These are phyloP conservation scores for Endoconidiophora laricicola DNA, from an alignment of 2,329 filamentous ascomycete species.

Conservation along the genomic window DNA sequence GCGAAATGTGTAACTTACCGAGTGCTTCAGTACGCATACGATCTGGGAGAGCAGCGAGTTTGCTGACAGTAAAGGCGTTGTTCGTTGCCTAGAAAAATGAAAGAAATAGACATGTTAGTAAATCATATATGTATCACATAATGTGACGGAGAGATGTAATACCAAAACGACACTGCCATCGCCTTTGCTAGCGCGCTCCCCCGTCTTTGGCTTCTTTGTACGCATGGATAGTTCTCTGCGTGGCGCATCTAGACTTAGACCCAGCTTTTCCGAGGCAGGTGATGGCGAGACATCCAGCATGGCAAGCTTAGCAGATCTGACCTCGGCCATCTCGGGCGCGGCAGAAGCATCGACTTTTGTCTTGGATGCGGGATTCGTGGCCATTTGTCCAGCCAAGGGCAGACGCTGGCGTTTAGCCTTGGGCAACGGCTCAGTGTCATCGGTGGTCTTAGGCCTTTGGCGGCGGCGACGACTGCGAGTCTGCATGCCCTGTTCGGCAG, in stretches of 20 bases:
- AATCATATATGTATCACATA: background rate
- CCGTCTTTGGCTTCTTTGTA: conserved; percentile 45
- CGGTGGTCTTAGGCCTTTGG: conserved; percentile 40
- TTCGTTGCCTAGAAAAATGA: conserved; percentile 52
- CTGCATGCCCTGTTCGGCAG: conserved; percentile 25
- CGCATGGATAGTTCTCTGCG: conserved; percentile 40
- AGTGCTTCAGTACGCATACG: conserved; percentile 49
- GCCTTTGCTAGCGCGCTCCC: conserved; percentile 46
- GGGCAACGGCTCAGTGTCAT: conserved; percentile 37
- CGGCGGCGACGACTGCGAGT: conserved; percentile 40
- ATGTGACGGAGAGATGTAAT: conserved; percentile 18
- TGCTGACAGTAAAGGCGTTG: conserved; percentile 69
- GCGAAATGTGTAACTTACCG: conserved; percentile 33
- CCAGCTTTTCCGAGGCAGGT: conserved; percentile 22
- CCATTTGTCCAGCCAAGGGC: conserved; percentile 40
- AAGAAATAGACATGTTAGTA: background rate
- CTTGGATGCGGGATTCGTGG: conserved; percentile 22
- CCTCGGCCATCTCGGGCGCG: conserved; percentile 37
- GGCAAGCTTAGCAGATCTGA: conserved; percentile 35
- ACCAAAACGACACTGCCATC: conserved; percentile 53
- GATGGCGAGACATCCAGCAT: conserved; percentile 20
- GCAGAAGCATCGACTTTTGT: conserved; percentile 22
- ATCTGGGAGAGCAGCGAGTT: conserved; percentile 67
- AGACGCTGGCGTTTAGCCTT: conserved; percentile 48
- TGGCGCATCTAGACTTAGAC: conserved; percentile 25